A percentile compares a stretch with the other conserved stretches of the same genome.
Evolutionary conservation across 2,329 filamentous ascomycete species (phyloP).

Genomic region (Rugonectria rugulosa): DNA sequence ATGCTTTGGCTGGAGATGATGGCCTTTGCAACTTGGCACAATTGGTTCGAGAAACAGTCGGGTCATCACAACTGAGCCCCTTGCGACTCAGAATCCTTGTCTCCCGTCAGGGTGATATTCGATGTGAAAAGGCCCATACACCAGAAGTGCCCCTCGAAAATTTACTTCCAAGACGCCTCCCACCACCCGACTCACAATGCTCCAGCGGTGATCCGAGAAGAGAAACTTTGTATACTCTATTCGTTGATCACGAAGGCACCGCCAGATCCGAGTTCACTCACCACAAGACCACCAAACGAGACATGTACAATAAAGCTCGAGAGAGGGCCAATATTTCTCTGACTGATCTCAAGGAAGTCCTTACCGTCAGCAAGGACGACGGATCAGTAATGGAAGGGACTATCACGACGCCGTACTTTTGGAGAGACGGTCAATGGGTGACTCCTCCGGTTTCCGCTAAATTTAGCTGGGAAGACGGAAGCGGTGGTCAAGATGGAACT

Average conservation of each 20-base stretch:
- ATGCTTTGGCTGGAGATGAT: constrained; percentile 51
- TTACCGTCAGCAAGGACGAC: constrained; percentile 70
- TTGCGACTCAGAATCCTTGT: constrained; percentile 65
- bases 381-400: constrained; percentile 85
- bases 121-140: constrained; percentile 48
- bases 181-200: constrained; percentile 48
- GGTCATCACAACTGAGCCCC: constrained; percentile 42
- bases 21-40: constrained; percentile 53
- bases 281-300: constrained; percentile 83
- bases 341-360: constrained; percentile 70
- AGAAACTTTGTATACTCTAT: constrained; percentile 49
- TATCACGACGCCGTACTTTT: constrained; percentile 83
- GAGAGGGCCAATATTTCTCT: constrained; percentile 62
- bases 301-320: constrained; percentile 76
- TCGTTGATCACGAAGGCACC: constrained; percentile 54
- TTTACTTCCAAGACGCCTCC: constrained; percentile 65
- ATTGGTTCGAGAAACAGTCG: constrained; percentile 47
- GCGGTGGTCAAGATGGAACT: constrained; percentile 84
- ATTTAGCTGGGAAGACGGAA: constrained; percentile 52
- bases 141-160: constrained; percentile 54
- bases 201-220: constrained; percentile 37
- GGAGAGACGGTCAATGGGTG: constrained; percentile 75
- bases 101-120: constrained; percentile 55
- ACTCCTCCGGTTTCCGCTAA: constrained; percentile 71
- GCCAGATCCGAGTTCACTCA: constrained; percentile 72